Conservation (phyloP, 1,284 basidiomycete species). For the Tranzscheliella williamsii region DNA sequence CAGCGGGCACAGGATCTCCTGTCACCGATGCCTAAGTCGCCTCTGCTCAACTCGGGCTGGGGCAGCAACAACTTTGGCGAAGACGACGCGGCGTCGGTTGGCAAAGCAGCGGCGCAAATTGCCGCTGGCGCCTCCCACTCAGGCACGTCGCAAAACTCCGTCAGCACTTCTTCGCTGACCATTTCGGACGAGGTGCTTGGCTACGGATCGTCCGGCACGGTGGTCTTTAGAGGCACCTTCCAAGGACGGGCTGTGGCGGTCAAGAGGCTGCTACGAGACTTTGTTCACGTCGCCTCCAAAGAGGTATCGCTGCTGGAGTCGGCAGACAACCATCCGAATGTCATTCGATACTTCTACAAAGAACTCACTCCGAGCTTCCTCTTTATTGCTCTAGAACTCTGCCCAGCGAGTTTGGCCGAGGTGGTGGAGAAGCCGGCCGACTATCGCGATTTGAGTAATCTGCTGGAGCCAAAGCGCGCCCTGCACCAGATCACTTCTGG, state of each 20-base stretch:
- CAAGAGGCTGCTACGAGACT: conserved; percentile 91
- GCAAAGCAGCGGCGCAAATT: conserved; percentile 32
- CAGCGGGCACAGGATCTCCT: conserved; percentile 37
- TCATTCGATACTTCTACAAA: conserved; percentile 95
- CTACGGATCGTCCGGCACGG: conserved; percentile 93
- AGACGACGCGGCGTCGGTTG: conserved; percentile 22
- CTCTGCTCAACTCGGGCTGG: conserved; percentile 32
- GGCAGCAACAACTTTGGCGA: conserved; percentile 10
- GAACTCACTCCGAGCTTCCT: conserved; percentile 78
- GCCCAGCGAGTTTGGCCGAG: conserved; percentile 90
- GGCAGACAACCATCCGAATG: conserved; percentile 91
- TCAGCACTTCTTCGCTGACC: conserved; percentile 37
- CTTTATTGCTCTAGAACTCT: conserved; percentile 95
- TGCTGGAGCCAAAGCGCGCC: conserved; percentile 76
- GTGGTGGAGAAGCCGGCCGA: conserved; percentile 71
- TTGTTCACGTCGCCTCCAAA: conserved; percentile 88
- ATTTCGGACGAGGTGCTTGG: conserved; percentile 63
- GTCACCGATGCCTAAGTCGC: conserved; percentile 28
- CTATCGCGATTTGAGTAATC: conserved; percentile 40
- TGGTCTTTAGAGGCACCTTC: conserved; percentile 88
- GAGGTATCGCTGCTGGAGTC: conserved; percentile 93
- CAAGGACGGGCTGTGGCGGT: conserved; percentile 96
- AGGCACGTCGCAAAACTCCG: conserved; percentile 11
- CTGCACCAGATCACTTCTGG: conserved; percentile 85
- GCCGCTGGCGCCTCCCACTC: conserved; percentile 27